A percentile compares a stretch with the other conserved stretches of the same genome.
phyloP scores from a whole-genome alignment of 306 rosid species.

The Medicago lupulina region DNA sequence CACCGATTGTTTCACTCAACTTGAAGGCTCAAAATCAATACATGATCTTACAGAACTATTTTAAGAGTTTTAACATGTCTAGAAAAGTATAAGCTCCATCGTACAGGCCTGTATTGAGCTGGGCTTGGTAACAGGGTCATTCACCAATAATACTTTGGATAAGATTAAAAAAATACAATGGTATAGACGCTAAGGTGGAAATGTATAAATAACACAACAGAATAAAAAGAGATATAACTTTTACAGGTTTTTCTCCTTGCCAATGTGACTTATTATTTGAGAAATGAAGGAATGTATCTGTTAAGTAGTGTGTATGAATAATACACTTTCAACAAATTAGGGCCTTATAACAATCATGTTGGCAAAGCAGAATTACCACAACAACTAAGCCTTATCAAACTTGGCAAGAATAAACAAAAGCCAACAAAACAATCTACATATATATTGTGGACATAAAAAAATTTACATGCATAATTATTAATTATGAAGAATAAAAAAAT shows the following conservation, averaged over 20 bases:
- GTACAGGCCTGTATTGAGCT: background rate
- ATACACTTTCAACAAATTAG: constrained; percentile 9
- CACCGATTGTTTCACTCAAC: constrained; percentile 31
- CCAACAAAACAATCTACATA: background rate
- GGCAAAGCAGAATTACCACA: background rate
- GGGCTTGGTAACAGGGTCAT: constrained; percentile 25
- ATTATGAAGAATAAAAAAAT: background rate
- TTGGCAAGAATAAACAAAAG: background rate
- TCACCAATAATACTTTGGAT: constrained; percentile 1
- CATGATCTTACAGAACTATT: constrained; percentile 26
- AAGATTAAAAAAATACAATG: background rate
- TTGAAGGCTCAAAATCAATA: constrained; percentile 31
- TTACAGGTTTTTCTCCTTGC: constrained; percentile 12
- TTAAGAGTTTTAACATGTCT: constrained; percentile 17
- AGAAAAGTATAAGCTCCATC: constrained; percentile 18
- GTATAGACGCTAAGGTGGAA: constrained; percentile 3
- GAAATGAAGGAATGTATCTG: background rate
- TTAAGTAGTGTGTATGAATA: background rate
- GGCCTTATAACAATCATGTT: background rate
- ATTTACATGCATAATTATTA: background rate
- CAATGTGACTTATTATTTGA: background rate
- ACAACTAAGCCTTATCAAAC: constrained; percentile 8
- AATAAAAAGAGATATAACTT: background rate
- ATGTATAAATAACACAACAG: background rate
- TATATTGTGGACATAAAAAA: background rate